These are phyloP conservation scores for Achaetomiella virescens DNA, from an alignment of 495 filamentous ascomycete genomes.

Conservation along the genomic window DNA sequence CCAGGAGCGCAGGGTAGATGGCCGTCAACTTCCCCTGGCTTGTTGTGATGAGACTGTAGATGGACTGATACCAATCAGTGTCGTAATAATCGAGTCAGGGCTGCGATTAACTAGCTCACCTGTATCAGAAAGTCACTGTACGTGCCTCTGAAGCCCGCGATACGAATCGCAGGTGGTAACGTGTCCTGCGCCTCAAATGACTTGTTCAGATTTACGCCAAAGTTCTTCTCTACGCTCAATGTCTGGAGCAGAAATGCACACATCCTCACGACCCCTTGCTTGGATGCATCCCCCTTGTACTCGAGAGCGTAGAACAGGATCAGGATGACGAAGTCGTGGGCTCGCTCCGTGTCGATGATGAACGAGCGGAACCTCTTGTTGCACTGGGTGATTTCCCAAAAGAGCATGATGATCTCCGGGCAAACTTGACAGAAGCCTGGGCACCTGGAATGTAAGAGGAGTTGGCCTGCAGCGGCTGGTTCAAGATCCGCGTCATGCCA, in stretches of 20 bases:
- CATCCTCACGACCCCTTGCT: constrained; percentile 90
- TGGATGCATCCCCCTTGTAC: constrained; percentile 75
- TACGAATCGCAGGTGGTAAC: constrained; percentile 70
- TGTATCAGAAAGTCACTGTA: constrained; percentile 94
- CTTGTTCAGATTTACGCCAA: constrained; percentile 85
- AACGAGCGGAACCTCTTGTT: constrained; percentile 97
- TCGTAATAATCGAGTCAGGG: not conserved
- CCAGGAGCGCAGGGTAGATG: constrained; percentile 86
- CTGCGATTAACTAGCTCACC: constrained; percentile 46
- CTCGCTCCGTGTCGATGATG: constrained; percentile 90
- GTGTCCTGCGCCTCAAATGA: constrained; percentile 85
- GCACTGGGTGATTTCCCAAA: constrained; percentile 96
- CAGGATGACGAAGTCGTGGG: constrained; percentile 87
- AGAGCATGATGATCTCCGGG: constrained; percentile 97
- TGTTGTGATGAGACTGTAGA: constrained; percentile 84
- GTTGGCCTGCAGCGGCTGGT: constrained; percentile 85
- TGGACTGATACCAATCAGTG: constrained; percentile 58
- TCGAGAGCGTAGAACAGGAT: constrained; percentile 90
- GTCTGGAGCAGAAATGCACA: constrained; percentile 96
- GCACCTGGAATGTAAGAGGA: constrained; percentile 84
- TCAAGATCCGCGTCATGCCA: constrained; percentile 89
- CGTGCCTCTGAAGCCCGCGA: constrained; percentile 77
- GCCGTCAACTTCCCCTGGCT: constrained; percentile 88
- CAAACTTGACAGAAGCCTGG: constrained; percentile 75
- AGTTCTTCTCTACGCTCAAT: constrained; percentile 85